Base-by-base conservation (phyloP, 805 yeast species). In the Lachancea meyersii region DNA sequence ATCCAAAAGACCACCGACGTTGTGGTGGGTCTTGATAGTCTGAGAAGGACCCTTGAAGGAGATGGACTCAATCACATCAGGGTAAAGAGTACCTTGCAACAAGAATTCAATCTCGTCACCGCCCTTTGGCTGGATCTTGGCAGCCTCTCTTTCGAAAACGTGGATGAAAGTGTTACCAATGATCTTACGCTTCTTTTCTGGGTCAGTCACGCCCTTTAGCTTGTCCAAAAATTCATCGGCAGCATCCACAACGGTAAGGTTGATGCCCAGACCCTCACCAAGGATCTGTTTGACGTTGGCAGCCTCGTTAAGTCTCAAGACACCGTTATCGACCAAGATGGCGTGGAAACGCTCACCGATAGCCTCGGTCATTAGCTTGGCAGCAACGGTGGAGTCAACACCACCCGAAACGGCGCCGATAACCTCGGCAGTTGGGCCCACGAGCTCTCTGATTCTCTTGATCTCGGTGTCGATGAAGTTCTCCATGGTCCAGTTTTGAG, bases 371-470 rank as follows among this genome's bases (percentile, higher is more conserved):
- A 93, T 84, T 63, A 93, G 77, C 75, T 91, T 93, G 52, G 98
- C 97, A 53, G 97, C 98, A 48, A 93, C 98, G 38, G 98, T 93
- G 40, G 98, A 93, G 70, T 93, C 98, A 50, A 93, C 98, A 73
- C 98, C 98, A 60, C 98, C 98, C 41, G 96, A 87, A 52, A 93
- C 98, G 43, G 98, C 98, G 70, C 98, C 98, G 61, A 93, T 93
- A 51, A 93, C 98, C 71, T 93, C 97, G 45, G 96, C 97, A 45
- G 88, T 82, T 53, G 96, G 97, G 40, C 98, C 98, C 54, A 93
- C 97, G 52, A 91, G 73, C 41, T 77, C 75, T 68, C 88, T 79
- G 57, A 93, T 93, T 69, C 98, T 82, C 54, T 84, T 80, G 59
- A 93, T 89, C 74, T 93, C 98, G 51, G 96, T 87, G 58, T 87